Percentiles rank a stretch among this genome's conserved stretches.
phyloP scores from a whole-genome alignment of 192 early-diverging fungal species.

The Backusella circina region DNA sequence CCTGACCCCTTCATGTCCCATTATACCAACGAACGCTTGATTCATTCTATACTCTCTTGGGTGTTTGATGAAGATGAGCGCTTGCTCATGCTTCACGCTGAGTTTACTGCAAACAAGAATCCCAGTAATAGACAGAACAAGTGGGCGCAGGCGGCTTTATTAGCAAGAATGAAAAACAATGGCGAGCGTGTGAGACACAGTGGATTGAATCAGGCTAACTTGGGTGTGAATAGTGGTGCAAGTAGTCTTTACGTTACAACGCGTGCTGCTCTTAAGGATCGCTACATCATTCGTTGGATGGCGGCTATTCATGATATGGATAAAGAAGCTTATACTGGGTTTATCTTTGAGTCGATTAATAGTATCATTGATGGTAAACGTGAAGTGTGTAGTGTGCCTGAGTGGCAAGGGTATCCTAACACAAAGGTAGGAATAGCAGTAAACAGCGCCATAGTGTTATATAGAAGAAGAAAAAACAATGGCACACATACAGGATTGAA shows the following conservation, averaged over 20 bases:
- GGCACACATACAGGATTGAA: background rate
- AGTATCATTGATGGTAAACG: slow-evolving; percentile 39
- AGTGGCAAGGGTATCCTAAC: background rate
- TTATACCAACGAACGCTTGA: slow-evolving; percentile 45
- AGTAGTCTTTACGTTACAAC: slow-evolving; percentile 46
- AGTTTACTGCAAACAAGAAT: slow-evolving; percentile 37
- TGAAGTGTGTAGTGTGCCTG: slow-evolving; percentile 17
- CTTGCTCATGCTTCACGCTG: slow-evolving; percentile 41
- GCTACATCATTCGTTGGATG: slow-evolving; percentile 50
- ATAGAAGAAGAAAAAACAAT: background rate
- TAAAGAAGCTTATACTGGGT: slow-evolving; percentile 28
- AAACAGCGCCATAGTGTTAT: background rate
- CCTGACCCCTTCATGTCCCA: slow-evolving; percentile 56
- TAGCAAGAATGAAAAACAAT: slow-evolving; percentile 6
- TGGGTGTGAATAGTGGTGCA: slow-evolving; percentile 27
- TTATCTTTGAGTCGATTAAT: slow-evolving; percentile 39
- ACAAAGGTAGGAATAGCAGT: slow-evolving; percentile 4
- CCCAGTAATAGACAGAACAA: slow-evolving; percentile 23
- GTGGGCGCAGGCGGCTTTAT: slow-evolving; percentile 9
- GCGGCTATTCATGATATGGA: slow-evolving; percentile 41
- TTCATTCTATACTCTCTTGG: slow-evolving; percentile 48
- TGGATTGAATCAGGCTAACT: background rate
- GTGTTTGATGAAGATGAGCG: slow-evolving; percentile 49
- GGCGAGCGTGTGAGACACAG: slow-evolving; percentile 10
- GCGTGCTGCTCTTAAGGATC: slow-evolving; percentile 41